phyloP scores from a whole-genome alignment of 2,329 filamentous ascomycete species.

The Fusarium humuli region DNA sequence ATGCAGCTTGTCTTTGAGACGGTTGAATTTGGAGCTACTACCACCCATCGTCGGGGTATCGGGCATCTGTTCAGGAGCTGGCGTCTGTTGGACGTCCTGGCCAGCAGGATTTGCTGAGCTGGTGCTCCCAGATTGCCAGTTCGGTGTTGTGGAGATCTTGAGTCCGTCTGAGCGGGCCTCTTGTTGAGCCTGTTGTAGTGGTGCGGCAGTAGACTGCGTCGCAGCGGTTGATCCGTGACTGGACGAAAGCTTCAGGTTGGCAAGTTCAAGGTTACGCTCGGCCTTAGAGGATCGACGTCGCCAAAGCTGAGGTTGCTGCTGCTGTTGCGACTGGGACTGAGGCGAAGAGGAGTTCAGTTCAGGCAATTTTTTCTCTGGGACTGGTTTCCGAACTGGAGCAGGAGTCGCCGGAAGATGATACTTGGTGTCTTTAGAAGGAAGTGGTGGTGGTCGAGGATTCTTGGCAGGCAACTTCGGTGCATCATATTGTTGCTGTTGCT shows the following conservation, averaged over 20 bases:
- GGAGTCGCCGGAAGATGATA: slow-evolving; percentile 39
- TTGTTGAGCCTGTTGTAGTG: slow-evolving; percentile 30
- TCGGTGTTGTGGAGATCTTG: slow-evolving; percentile 33
- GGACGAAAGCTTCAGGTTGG: slow-evolving; percentile 60
- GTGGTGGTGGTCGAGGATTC: slow-evolving; percentile 35
- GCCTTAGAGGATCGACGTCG: slow-evolving; percentile 63
- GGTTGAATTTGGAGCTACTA: slow-evolving; percentile 49
- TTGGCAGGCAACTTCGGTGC: slow-evolving; percentile 26
- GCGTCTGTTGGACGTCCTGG: slow-evolving; percentile 18
- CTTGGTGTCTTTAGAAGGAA: slow-evolving; percentile 46
- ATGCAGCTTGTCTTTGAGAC: slow-evolving; percentile 48
- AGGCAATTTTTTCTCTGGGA: slow-evolving; percentile 23
- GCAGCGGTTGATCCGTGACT: slow-evolving; percentile 64
- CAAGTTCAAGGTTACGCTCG: slow-evolving; percentile 59
- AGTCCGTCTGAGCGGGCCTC: slow-evolving; percentile 31
- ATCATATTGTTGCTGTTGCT: slow-evolving; percentile 41
- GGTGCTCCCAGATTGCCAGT: slow-evolving; percentile 29
- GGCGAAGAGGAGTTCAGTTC: slow-evolving; percentile 45
- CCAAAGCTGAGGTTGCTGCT: slow-evolving; percentile 56
- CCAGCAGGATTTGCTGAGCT: slow-evolving; percentile 22
- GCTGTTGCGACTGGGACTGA: slow-evolving; percentile 28
- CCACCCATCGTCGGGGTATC: slow-evolving; percentile 50
- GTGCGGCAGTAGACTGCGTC: slow-evolving; percentile 31
- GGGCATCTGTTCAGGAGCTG: slow-evolving; percentile 30
- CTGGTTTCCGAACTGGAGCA: slow-evolving; percentile 31